phyloP scores from a whole-genome alignment of 257 asterid species.

The Forsythia viridissima region DNA sequence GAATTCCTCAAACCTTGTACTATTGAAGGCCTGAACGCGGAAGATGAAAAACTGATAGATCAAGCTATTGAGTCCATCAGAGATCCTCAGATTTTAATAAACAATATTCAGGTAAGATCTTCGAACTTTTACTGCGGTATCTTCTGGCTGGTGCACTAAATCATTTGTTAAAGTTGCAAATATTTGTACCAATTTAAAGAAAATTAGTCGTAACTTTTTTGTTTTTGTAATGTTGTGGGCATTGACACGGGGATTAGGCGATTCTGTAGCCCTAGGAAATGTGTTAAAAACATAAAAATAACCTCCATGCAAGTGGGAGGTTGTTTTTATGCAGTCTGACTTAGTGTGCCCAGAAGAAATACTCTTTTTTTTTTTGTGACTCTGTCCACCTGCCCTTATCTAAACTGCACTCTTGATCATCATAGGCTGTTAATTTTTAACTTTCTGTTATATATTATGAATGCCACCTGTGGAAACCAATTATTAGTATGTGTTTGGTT shows the following conservation, averaged over 20 bases:
- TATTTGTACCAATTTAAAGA: background rate
- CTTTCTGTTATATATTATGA: background rate
- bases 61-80: conserved; percentile 61
- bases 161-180: background rate
- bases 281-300: background rate
- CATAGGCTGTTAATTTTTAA: background rate
- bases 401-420: background rate
- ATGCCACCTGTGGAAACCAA: background rate
- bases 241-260: background rate
- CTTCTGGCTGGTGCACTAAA: background rate
- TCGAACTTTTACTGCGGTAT: background rate
- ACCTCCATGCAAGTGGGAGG: background rate
- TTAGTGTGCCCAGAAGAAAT: background rate
- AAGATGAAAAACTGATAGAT: conserved; percentile 66
- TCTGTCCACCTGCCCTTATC: background rate
- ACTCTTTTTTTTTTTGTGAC: background rate
- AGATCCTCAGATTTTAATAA: conserved; percentile 85
- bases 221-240: background rate
- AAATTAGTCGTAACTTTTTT: background rate
- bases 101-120: conserved; percentile 83
- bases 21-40: conserved; percentile 55
- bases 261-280: background rate
- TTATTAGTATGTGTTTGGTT: background rate
- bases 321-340: background rate
- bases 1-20: conserved; percentile 88